Evolutionary conservation across 805 yeast genomes (phyloP), one percentile per base, ranked within the genome.

Genomic region (Yarrowia yakushimensis): DNA sequence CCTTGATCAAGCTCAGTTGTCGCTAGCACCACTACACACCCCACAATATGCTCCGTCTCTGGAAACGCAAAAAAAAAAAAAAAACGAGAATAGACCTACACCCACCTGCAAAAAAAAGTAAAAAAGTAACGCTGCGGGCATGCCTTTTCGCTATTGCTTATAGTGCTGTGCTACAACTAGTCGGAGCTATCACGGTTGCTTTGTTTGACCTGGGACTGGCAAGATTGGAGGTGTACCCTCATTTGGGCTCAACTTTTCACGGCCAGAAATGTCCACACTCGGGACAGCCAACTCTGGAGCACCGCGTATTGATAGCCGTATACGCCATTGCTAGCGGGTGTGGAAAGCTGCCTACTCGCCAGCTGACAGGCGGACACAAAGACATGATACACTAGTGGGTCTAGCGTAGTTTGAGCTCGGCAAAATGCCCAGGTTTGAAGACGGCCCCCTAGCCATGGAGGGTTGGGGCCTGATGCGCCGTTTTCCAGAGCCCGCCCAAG

Each of bases 181-280:
- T 42, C 31, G 48, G 50, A 42, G 46, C 30, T 42, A 42, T 42
- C 46, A 41, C 45, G 45, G 22, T 41, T 41, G 45, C 46, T 42
- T 25, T 42, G 30, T 22, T 25, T 25, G 27, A 25, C 27, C 27
- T n/a, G n/a, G n/a, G n/a, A n/a, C n/a, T n/a, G n/a, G n/a, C n/a
- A n/a, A n/a, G n/a, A n/a, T n/a, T n/a, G n/a, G n/a, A n/a, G n/a
- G n/a, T n/a, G n/a, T n/a, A n/a, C n/a, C n/a, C n/a, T n/a, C n/a
- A n/a, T n/a, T n/a, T n/a, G n/a, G n/a, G n/a, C n/a, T n/a, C n/a
- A n/a, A n/a, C n/a, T n/a, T n/a, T n/a, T n/a, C n/a, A n/a, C n/a
- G n/a, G n/a, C n/a, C n/a, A n/a, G n/a, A n/a, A n/a, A n/a, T n/a
- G n/a, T n/a, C n/a, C n/a, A n/a, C n/a, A n/a, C n/a, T n/a, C n/a